Evolutionary conservation across 306 rosid species (phyloP).

Genomic region (Dryas alaskensis): DNA sequence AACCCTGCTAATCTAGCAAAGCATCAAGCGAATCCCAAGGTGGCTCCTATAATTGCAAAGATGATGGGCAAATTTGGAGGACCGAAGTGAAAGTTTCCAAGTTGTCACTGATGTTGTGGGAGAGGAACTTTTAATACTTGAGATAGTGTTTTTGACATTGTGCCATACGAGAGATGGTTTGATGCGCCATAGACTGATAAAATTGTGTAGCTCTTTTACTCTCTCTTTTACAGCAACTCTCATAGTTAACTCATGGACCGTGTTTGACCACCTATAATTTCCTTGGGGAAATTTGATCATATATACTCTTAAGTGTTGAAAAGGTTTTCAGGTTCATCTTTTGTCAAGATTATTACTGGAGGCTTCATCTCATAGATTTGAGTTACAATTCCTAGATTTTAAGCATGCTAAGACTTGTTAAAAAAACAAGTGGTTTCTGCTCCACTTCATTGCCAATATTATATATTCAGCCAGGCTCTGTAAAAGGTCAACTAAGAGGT

Average conservation of each 20-base stretch:
- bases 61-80: constrained; percentile 90
- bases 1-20: constrained; percentile 86
- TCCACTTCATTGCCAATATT: too few species aligned
- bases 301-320: background rate
- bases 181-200: background rate
- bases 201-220: background rate
- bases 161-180: background rate
- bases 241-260: background rate
- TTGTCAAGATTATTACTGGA: background rate
- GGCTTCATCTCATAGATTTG: background rate
- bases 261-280: background rate
- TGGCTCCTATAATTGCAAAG: constrained; percentile 83
- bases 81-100: constrained; percentile 32
- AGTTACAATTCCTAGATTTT: background rate
- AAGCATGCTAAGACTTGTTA: too few species aligned
- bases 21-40: constrained; percentile 86
- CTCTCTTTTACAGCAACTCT: background rate
- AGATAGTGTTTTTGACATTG: background rate
- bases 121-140: background rate
- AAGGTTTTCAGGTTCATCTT: background rate
- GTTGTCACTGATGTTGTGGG: background rate
- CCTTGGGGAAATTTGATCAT: background rate
- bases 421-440: too few species aligned
- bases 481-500: too few species aligned
- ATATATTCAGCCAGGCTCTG: too few species aligned